Conservation (phyloP, 805 yeast genomes). For the Candida verbasci region DNA sequence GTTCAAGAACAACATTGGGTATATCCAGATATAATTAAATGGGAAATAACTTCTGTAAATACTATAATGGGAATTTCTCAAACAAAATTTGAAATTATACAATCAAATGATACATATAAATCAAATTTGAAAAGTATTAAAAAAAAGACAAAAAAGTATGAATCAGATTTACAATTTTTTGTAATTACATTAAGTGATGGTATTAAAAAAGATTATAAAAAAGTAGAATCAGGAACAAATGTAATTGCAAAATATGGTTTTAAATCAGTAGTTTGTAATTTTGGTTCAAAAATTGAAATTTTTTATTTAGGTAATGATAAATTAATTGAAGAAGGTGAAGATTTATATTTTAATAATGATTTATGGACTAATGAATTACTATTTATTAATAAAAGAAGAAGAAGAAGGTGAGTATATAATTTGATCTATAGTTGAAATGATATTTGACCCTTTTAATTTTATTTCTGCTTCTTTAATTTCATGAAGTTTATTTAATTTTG, state of each 20-base stretch:
- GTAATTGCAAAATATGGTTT: constrained; percentile 70
- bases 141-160: background rate
- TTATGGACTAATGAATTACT: constrained; percentile 35
- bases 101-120: constrained; percentile 3
- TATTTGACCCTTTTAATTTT: no score
- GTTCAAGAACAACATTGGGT: constrained; percentile 68
- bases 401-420: no score
- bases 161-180: background rate
- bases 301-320: constrained; percentile 75
- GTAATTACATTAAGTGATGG: constrained; percentile 2
- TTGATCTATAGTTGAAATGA: no score
- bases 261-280: constrained; percentile 69
- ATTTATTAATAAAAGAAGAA: constrained; percentile 50
- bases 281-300: constrained; percentile 70
- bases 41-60: constrained; percentile 78
- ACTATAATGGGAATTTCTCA: constrained; percentile 55
- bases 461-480: no score
- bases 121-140: constrained; percentile 1
- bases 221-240: constrained; percentile 22
- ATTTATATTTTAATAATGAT: constrained; percentile 34
- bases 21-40: constrained; percentile 62
- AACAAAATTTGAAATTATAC: constrained; percentile 1
- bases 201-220: background rate
- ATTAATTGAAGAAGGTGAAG: constrained; percentile 50
- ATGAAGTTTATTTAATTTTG: no score